Base-by-base conservation (phyloP, 1,284 basidiomycete species). In the Sutorius eximius region DNA sequence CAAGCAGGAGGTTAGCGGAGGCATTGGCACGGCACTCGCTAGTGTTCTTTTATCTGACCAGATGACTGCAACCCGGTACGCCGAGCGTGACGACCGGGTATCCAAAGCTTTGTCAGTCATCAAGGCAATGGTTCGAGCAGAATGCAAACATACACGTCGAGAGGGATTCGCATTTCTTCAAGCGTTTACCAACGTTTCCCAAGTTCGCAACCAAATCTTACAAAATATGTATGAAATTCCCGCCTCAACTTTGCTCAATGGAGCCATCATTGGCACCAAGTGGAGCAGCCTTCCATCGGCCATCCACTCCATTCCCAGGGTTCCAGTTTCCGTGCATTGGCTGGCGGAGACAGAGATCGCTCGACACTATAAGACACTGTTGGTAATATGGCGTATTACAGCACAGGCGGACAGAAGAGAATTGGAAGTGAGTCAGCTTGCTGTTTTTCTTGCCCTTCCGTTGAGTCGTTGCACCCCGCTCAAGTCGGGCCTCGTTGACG, bases 341-440 rank as follows among this genome's bases (percentile, higher is more conserved):
- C 71, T 83, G 0, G 69, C 73, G 1, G 77, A 81, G 55, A 52
- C 61, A 12, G 81, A 85, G 58, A 71, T 83, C 10, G 48, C 70
- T 29, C 45, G 56, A 1, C 69, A 81, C 56, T 82, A 79, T 80
- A 69, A 76, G 32, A 61, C 55, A 11, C 58, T 85, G 30, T 57
- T 77, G 6, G 63, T 65, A 3, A 62, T 76, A 12, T 85, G 83
- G 73, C 49, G 56, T 52, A 59, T 70, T 62, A 53, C 62, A 60
- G 50, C 52, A 53, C 56, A 62, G 54, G 27, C 48, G 55, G 55
- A 45, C 43, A 51, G 16, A 55, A 51, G 37, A 12, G 47, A 56
- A 24, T 51, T 53, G 33, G 63, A 58, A 20, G 73, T 74, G 49
- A 60, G 75, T 64, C 44, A 37, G 11, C 32, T 45, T 44, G 33